phyloP scores from a whole-genome alignment of 106 monocot genomes.

The Amphibolis antarctica region DNA sequence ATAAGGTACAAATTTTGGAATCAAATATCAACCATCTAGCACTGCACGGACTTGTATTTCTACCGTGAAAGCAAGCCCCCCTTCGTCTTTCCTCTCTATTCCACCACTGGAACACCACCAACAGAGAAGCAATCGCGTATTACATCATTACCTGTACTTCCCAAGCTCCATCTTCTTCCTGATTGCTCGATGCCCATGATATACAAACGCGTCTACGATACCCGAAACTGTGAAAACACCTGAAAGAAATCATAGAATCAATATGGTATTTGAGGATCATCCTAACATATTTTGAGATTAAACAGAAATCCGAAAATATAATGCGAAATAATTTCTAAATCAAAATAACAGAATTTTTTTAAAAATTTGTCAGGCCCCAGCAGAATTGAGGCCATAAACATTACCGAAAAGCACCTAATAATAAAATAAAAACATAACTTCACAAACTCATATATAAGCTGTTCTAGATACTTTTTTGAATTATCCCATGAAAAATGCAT shows the following conservation, averaged over 20 bases:
- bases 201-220: slow-evolving; percentile 73
- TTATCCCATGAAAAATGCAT: neutral
- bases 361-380: no score
- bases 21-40: neutral
- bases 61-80: neutral
- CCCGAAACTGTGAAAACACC: slow-evolving; percentile 89
- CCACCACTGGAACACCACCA: neutral
- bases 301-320: no score
- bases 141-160: slow-evolving; percentile 37
- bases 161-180: slow-evolving; percentile 88
- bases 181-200: slow-evolving; percentile 73
- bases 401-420: no score
- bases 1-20: neutral
- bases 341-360: no score
- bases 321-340: no score
- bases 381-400: no score
- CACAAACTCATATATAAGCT: neutral
- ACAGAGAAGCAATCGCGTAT: neutral
- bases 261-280: neutral
- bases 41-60: neutral
- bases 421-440: no score
- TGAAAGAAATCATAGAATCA: slow-evolving; percentile 13
- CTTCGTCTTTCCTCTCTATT: no score
- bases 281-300: no score
- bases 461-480: neutral